phyloP scores from a whole-genome alignment of 306 rosid genomes.

The Casuarina glauca region DNA sequence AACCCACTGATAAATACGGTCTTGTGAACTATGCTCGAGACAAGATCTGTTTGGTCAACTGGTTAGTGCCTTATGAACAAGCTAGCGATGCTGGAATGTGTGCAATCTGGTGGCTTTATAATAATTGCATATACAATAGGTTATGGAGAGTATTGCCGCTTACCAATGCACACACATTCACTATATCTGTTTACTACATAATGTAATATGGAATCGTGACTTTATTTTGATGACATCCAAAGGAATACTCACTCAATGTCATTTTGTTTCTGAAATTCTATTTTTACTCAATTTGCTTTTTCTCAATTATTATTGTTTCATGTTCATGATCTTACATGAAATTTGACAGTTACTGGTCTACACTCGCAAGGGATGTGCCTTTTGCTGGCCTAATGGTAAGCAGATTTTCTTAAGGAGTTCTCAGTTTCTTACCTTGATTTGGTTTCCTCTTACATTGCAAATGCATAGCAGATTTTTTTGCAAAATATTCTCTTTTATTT shows the following conservation, averaged over 20 bases:
- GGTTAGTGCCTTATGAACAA: background rate
- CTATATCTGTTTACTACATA: background rate
- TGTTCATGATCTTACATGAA: background rate
- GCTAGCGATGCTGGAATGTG: slow-evolving; percentile 1
- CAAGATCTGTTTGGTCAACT: background rate
- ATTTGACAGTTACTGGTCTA: slow-evolving; percentile 68
- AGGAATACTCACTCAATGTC: background rate
- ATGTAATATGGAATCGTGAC: background rate
- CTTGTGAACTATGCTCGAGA: background rate
- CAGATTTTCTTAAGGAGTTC: background rate
- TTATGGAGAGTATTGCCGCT: background rate
- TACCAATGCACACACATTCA: background rate
- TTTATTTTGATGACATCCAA: background rate
- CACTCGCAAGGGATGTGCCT: slow-evolving; percentile 91
- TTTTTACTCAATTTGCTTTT: background rate
- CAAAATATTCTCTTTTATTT: slow-evolving; percentile 9
- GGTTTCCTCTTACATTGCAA: background rate
- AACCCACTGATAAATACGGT: background rate
- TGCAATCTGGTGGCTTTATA: slow-evolving; percentile 2
- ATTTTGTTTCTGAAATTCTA: background rate
- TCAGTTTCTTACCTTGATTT: slow-evolving; percentile 1
- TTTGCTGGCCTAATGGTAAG: slow-evolving; percentile 89
- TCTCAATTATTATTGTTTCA: background rate
- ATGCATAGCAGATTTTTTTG: background rate
- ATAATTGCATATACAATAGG: slow-evolving; percentile 1